Base-by-base conservation (phyloP, 192 early-diverging fungal genomes). In the Chytriomyces hyalinus region DNA sequence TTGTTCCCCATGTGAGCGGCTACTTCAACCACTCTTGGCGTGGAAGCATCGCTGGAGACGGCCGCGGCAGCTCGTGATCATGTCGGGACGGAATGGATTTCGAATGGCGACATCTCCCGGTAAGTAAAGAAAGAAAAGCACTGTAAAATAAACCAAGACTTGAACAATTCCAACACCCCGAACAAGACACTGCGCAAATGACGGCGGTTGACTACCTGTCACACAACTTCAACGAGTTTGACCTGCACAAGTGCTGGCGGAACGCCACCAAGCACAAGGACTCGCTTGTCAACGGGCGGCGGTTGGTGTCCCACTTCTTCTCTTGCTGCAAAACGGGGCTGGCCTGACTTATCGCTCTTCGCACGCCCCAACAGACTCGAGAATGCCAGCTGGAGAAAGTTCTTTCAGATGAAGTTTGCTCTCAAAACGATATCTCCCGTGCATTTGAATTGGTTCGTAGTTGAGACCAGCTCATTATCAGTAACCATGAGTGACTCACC, bases 191-290 rank as follows among this genome's bases (percentile, higher is more conserved):
- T 36, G 36, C 36, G 36, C 36, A 11, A 28, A 71, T 71, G 69
- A 53, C 69, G 15, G 77, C 77, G 9, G 83, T 86, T 15, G 85
- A 86, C 63, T 86, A 86, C 72, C 70, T 86, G 22, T 75, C 71
- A 24, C 77, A 80, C 70, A 22, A 49, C 49, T 85, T 86, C 61
- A 82, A 86, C 77, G 73, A 67, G 28, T 78, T 82, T 49, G 85
- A 86, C 53, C 68, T 86, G 62, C 85, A 86, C 50, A n/a, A 80
- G 50, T 84, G 85, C 81, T 86, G 85, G 85, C 44, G 74, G 20
- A 84, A 80, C 49, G 80, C 85, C 4, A 86, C 78, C 6, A 74
- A 73, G 78, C 43, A 84, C 70, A 84, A 81, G 75, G 81, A 84
- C 67, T 75, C 65, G 49, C 77, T 84, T 10, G 66, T 77, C 51